Evolutionary conservation across 495 filamentous ascomycete genomes (phyloP).

Genomic region (Thermochaetoides thermophila): DNA sequence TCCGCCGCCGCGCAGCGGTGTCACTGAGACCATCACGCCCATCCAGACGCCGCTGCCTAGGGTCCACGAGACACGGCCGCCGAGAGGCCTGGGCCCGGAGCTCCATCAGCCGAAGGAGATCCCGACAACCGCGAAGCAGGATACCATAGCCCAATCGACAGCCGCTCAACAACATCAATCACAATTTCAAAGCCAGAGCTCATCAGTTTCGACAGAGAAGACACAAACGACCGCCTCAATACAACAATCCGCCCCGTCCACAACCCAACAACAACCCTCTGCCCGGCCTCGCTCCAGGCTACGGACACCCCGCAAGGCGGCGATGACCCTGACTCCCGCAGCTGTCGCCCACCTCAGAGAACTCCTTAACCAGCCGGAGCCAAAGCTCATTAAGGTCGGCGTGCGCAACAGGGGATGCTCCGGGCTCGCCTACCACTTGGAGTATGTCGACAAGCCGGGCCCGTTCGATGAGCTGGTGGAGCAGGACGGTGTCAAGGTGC

Average conservation of each 20-base stretch:
- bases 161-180: not conserved
- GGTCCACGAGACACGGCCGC: slow-evolving; percentile 20
- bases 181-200: slow-evolving; percentile 1
- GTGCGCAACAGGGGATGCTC: slow-evolving; percentile 95
- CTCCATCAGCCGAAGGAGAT: slow-evolving; percentile 22
- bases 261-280: slow-evolving; percentile 4
- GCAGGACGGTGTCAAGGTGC: slow-evolving; percentile 88
- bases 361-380: slow-evolving; percentile 65
- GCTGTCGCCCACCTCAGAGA: slow-evolving; percentile 63
- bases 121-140: slow-evolving; percentile 7
- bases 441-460: slow-evolving; percentile 83
- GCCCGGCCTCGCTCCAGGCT: slow-evolving; percentile 48
- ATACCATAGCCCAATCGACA: not conserved
- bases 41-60: slow-evolving; percentile 26
- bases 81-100: slow-evolving; percentile 4
- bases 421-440: slow-evolving; percentile 84
- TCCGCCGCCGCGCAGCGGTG: slow-evolving; percentile 52
- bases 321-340: slow-evolving; percentile 66
- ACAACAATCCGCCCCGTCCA: not conserved
- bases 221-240: not conserved
- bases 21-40: slow-evolving; percentile 39
- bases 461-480: slow-evolving; percentile 85
- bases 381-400: slow-evolving; percentile 84
- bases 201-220: too few species aligned
- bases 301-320: slow-evolving; percentile 66